Evolutionary conservation across 2,329 filamentous ascomycete species (phyloP).

Genomic region (Talaromyces verruculosus): DNA sequence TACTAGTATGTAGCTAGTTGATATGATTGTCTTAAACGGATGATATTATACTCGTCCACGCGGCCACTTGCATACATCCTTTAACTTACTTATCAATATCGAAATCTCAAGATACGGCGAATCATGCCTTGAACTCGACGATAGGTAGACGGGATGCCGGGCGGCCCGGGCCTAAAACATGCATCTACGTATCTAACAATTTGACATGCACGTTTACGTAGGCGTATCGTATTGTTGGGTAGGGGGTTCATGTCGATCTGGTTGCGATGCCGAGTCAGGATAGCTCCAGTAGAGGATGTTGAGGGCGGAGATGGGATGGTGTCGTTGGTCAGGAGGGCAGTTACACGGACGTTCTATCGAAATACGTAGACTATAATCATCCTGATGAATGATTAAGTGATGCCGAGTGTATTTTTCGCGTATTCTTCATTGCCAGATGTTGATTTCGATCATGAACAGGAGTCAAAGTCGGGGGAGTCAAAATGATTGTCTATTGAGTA

Average conservation of each 20-base stretch:
- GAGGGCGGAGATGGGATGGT: background rate
- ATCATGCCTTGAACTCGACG: background rate
- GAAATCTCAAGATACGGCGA: background rate
- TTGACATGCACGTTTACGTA: background rate
- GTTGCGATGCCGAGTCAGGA: background rate
- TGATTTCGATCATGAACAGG: background rate
- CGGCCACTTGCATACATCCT: background rate
- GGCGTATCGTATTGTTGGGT: background rate
- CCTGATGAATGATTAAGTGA: background rate
- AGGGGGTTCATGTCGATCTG: background rate
- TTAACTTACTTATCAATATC: background rate
- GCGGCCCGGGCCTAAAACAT: slow-evolving; percentile 1
- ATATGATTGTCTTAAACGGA: background rate
- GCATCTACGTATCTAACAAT: background rate
- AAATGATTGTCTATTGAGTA: background rate
- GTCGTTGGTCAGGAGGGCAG: background rate
- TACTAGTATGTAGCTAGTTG: background rate
- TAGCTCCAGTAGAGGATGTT: background rate
- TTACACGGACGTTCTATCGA: background rate
- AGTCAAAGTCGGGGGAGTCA: background rate
- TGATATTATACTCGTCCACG: background rate
- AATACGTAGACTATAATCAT: background rate
- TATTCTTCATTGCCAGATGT: background rate
- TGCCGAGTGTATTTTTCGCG: background rate
- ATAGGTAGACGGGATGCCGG: background rate